phyloP scores from a whole-genome alignment of 768 basidiomycete genomes.

The Kwoniella dendrophila region DNA sequence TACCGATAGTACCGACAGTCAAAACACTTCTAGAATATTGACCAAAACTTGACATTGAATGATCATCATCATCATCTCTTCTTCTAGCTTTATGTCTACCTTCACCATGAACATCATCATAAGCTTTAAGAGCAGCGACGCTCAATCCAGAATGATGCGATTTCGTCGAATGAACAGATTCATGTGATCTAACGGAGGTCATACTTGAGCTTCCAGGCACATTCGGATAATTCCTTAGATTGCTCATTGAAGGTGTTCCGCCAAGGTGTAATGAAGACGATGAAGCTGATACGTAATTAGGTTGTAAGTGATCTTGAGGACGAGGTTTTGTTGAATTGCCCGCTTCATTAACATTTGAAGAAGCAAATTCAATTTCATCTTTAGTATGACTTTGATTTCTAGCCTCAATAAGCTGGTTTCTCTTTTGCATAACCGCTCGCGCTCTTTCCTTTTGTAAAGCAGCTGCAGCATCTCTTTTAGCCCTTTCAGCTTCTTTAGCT shows the following conservation, averaged over 20 bases:
- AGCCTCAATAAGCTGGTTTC: conserved; percentile 68
- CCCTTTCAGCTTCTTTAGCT: conserved; percentile 73
- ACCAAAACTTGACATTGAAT: conserved; percentile 53
- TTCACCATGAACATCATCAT: conserved; percentile 18
- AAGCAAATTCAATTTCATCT: conserved; percentile 31
- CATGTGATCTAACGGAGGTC: conserved; percentile 20
- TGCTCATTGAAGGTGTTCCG: background rate
- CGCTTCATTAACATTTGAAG: conserved; percentile 7
- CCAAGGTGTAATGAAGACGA: conserved; percentile 1
- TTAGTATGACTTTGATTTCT: conserved; percentile 30
- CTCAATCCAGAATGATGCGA: conserved; percentile 23
- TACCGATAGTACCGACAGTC: conserved; percentile 49
- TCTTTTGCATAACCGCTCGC: conserved; percentile 88
- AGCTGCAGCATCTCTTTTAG: conserved; percentile 73
- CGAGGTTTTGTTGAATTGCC: conserved; percentile 2
- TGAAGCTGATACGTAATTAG: background rate
- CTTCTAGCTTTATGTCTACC: conserved; percentile 54
- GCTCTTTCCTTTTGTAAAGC: conserved; percentile 82
- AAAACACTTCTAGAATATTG: conserved; percentile 40
- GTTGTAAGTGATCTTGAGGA: background rate
- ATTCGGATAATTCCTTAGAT: conserved; percentile 14
- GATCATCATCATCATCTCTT: conserved; percentile 55
- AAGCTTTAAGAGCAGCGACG: conserved; percentile 23
- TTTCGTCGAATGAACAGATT: conserved; percentile 22
- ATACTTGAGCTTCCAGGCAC: conserved; percentile 10